Base-by-base conservation (phyloP, 2,329 filamentous ascomycete genomes). In the Scedosporium boydii region DNA sequence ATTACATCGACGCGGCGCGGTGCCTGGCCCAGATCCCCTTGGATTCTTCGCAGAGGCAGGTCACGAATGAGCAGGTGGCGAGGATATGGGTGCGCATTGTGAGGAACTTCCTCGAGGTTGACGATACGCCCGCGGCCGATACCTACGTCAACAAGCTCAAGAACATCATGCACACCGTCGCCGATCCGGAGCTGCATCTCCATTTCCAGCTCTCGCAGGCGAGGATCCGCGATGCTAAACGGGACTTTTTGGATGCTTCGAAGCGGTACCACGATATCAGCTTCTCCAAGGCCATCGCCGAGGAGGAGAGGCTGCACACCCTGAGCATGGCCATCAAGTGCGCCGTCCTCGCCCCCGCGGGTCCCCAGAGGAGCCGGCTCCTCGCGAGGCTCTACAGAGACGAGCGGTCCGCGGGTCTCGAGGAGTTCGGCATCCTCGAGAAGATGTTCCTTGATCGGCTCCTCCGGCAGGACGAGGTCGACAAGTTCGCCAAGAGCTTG, bases 391-490 rank as follows among this genome's bases (percentile, higher is more conserved):
- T 99, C 14, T 96, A 96, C 82, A 96, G 96, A 75, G 95, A 99
- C 74, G 95, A 98, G 67, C 85, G 95, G 34, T 83, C 90, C 0
- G 79, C 81, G 3, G 84, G 87, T 59, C 83, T 95, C 2, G 84
- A 88, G 38, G 91, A 98, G 75, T 93, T 89, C 71, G 81, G 86
- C 58, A 97, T 99, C 61, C 79, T 99, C 14, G 95, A 98, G 78
- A 98, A 98, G 80, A 98, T 99, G 85, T 96, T 96, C 74, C 82
- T 98, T 58, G 91, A 98, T 74, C 86, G 93, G 5, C 80, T 99
- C 3, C 81, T 99, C 58, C 84, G 85, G 0, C 85, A 88, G 0
- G 83, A 81, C n/a, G 95, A 99, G 76, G 91, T 97, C 51, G 85
- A 87, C 44, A 87, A 90, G 62, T 99, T 99, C 71, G 89, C 93